phyloP scores from a whole-genome alignment of 2,329 filamentous ascomycete species.

The Mycosphaerelloides madeirae region DNA sequence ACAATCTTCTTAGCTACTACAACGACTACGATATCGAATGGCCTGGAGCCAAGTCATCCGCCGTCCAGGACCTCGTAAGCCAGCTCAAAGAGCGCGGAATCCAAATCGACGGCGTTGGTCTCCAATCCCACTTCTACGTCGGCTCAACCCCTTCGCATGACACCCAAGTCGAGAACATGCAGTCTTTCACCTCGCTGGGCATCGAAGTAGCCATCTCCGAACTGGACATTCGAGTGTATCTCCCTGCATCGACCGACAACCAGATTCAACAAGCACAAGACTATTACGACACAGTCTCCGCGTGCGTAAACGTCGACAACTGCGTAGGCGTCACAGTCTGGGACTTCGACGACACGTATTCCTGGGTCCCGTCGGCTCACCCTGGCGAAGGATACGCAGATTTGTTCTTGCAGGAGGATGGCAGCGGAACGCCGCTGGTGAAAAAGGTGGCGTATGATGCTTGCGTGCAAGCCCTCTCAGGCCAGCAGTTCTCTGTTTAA shows the following conservation, averaged over 20 bases:
- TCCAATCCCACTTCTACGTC: conserved; percentile 49
- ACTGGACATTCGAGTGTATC: conserved; percentile 52
- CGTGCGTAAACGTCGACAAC: conserved; percentile 33
- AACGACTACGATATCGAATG: conserved; percentile 31
- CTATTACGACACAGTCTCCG: conserved; percentile 37
- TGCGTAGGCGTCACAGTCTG: conserved; percentile 50
- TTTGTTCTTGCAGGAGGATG: conserved; percentile 31
- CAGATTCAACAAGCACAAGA: conserved; percentile 42
- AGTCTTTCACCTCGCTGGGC: conserved; percentile 47
- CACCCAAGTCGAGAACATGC: conserved; percentile 41
- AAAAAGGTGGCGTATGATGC: conserved; percentile 42
- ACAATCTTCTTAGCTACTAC: too few species aligned
- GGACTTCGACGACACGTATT: conserved; percentile 40
- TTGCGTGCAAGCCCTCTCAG: conserved; percentile 7
- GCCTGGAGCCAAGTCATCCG: conserved; percentile 20
- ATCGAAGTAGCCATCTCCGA: conserved; percentile 60
- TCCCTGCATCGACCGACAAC: conserved; percentile 25
- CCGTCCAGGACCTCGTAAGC: conserved; percentile 23
- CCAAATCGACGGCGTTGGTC: conserved; percentile 40
- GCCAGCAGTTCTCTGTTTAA: neutral
- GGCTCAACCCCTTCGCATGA: conserved; percentile 15
- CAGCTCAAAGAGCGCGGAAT: conserved; percentile 24
- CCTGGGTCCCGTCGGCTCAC: conserved; percentile 39
- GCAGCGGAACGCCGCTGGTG: conserved; percentile 40
- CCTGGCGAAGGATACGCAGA: conserved; percentile 35